Evolutionary conservation across 2,329 filamentous ascomycete species (phyloP).

Genomic region (Aspergillus sp.): DNA sequence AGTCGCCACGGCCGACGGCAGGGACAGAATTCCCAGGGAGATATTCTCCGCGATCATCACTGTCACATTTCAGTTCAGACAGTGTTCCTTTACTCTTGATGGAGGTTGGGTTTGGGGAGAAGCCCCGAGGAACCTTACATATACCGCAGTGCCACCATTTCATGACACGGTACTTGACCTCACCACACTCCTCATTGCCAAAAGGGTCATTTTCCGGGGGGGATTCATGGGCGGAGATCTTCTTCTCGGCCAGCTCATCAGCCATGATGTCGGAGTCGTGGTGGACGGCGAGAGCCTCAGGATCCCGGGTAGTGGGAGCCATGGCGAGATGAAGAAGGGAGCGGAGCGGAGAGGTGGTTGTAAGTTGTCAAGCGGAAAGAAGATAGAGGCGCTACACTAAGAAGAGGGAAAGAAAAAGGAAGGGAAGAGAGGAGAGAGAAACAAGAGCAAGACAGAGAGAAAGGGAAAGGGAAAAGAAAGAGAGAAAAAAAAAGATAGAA

Average conservation of each 20-base stretch:
- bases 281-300: not conserved
- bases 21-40: conserved; percentile 58
- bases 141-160: conserved; percentile 47
- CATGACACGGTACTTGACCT: conserved; percentile 55
- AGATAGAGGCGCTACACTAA: not conserved
- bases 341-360: not conserved
- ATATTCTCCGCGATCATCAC: conserved; percentile 63
- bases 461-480: not conserved
- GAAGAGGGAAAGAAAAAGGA: not conserved
- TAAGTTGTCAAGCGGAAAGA: not conserved
- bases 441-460: not conserved
- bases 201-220: conserved; percentile 35
- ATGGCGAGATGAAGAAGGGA: not conserved
- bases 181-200: conserved; percentile 40
- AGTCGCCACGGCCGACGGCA: conserved; percentile 55
- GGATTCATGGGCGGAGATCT: conserved; percentile 4
- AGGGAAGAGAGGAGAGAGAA: not conserved
- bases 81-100: not conserved
- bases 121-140: conserved; percentile 27
- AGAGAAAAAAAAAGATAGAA: not conserved
- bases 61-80: conserved; percentile 19
- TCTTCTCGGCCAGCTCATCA: conserved; percentile 14
- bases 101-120: too few relatives aligned
- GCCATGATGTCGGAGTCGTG: not conserved
- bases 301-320: not conserved